Evolutionary conservation across 768 basidiomycete species (phyloP), one percentile per base, ranked within the genome.

Genomic region (Daedalea quercina): DNA sequence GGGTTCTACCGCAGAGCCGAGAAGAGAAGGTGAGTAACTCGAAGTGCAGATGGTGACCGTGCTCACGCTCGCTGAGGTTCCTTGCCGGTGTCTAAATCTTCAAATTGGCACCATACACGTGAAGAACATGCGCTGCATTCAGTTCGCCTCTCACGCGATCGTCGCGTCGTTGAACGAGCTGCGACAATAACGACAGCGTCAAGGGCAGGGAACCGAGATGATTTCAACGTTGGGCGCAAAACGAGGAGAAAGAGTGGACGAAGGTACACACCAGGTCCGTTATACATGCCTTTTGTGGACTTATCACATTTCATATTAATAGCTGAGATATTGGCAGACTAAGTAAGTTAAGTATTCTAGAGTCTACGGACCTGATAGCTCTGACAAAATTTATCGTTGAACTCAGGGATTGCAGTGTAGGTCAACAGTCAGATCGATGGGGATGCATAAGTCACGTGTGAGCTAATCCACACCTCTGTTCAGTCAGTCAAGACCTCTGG

Each of bases 91-190:
- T 40, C 37, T 6, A 40, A 40, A 15, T 47, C 46, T 33, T 47
- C 46, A 47, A 33, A 47, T 47, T 47, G 25, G 46, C 25, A 6
- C 26, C 46, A 47, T 47, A 47, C 46, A 47, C 46, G 46, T 47
- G 46, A 47, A 47, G n/a, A 28, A 19, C 46, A 28, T 47, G 46
- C 46, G 23, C 46, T 20, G 25, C 8, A 40, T 40, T 40, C 37
- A 40, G 37, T 40, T 8, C 8, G 19, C 28, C 37, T 40, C 37
- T 40, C 19, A 19, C 37, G 15, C 37, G 37, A 40, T 40, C 15
- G 3, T 40, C 19, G 37, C 15, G 37, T 6, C 37, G 37, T 40
- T 15, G 3, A 15, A 15, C 37, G n/a, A 40, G 8, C 37, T 40
- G 37, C 15, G 37, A 15, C 37, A 19, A 15, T 40, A 40, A 40